Percentiles rank a stretch among this genome's conserved stretches.
Conservation (phyloP, 495 filamentous ascomycete species). For the Hypoxylon subgilvum region DNA sequence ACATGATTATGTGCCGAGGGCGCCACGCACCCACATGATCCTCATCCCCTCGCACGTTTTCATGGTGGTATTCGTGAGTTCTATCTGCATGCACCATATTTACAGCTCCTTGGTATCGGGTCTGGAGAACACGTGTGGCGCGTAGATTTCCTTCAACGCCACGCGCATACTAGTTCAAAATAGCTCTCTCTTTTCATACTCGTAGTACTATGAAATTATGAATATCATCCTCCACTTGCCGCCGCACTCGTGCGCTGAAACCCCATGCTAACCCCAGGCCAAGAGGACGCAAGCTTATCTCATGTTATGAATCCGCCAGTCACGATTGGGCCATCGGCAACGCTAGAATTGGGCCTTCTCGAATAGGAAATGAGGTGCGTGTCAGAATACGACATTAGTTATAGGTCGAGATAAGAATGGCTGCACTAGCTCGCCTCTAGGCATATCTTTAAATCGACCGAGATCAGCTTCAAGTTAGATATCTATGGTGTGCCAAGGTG, state of each 20-base stretch:
- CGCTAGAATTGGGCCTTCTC: constrained; percentile 9
- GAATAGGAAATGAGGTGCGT: constrained; percentile 26
- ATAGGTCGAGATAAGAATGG: constrained; percentile 15
- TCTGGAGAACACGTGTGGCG: background rate
- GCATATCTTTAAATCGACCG: background rate
- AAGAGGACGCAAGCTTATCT: constrained; percentile 18
- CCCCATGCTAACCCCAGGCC: background rate
- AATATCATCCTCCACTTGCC: background rate
- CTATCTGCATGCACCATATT: background rate
- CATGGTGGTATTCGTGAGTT: too few species aligned
- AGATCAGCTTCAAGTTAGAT: too few species aligned
- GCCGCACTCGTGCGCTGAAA: background rate
- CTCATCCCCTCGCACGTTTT: too few species aligned
- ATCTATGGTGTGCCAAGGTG: too few species aligned
- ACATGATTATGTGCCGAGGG: too few species aligned
- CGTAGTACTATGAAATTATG: too few species aligned
- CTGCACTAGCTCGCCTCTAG: too few species aligned
- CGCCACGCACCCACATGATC: too few species aligned
- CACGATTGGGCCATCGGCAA: constrained; percentile 13
- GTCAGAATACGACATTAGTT: constrained; percentile 1
- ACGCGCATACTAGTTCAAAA: background rate
- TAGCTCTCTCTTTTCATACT: too few species aligned
- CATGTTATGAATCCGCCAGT: background rate
- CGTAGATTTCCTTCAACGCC: background rate
- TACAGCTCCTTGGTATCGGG: background rate